Evolutionary conservation across 768 basidiomycete species (phyloP).

Genomic region (Lactarius deliciosus): DNA sequence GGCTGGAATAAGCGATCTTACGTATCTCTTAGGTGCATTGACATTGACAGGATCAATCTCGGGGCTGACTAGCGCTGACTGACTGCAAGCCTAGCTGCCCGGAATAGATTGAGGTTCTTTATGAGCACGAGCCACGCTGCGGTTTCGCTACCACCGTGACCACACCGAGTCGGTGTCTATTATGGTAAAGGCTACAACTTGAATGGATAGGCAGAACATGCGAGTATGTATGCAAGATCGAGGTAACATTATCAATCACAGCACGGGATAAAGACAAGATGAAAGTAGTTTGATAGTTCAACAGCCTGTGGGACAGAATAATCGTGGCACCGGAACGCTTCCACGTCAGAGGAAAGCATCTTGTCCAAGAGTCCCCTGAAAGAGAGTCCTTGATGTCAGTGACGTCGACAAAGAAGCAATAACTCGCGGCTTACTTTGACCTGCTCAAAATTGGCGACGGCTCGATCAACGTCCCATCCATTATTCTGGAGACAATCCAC

Average conservation of each 20-base stretch:
- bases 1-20: not conserved
- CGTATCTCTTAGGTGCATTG: not conserved
- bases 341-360: constrained; percentile 33
- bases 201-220: constrained; percentile 10
- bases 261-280: not conserved
- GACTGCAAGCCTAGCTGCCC: not conserved
- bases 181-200: constrained; percentile 10
- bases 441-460: constrained; percentile 82
- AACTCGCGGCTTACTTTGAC: constrained; percentile 69
- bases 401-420: constrained; percentile 49
- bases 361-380: constrained; percentile 32
- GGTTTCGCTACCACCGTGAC: constrained; percentile 3
- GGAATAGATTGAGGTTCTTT: not conserved
- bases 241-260: constrained; percentile 17
- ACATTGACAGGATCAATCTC: not conserved
- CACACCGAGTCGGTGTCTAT: not conserved
- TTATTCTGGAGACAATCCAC: constrained; percentile 85
- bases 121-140: not conserved
- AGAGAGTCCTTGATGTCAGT: constrained; percentile 11
- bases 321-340: not conserved
- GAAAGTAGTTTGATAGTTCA: not conserved
- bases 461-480: constrained; percentile 78
- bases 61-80: not conserved
- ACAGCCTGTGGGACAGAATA: not conserved
- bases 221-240: constrained; percentile 13